Percentiles rank a stretch among this genome's conserved stretches.
phyloP scores from a whole-genome alignment of 129 eudicot species.

The Tagetes patula region DNA sequence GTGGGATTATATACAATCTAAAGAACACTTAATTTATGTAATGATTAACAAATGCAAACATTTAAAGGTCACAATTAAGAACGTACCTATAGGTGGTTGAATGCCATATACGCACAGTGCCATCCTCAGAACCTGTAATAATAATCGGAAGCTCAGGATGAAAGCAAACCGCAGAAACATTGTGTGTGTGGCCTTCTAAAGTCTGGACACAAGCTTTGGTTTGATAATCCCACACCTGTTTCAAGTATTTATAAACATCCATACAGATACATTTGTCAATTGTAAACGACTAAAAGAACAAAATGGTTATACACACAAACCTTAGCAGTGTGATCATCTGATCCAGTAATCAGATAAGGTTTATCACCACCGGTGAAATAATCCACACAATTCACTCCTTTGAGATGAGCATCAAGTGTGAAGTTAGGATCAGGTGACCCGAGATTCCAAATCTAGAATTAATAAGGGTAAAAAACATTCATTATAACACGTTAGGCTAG shows the following conservation, averaged over 20 bases:
- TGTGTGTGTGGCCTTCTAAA: slow-evolving; percentile 81
- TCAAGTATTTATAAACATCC: slow-evolving; percentile 16
- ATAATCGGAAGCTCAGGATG: slow-evolving; percentile 76
- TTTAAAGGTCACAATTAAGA: slow-evolving; percentile 10
- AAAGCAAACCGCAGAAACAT: slow-evolving; percentile 71
- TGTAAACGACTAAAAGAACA: neutral
- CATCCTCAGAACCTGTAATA: slow-evolving; percentile 82
- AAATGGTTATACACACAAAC: slow-evolving; percentile 35
- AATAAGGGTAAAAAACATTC: neutral
- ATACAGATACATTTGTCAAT: neutral
- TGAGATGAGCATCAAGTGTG: slow-evolving; percentile 64
- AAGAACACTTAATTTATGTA: neutral
- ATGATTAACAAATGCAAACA: slow-evolving; percentile 10
- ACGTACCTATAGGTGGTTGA: slow-evolving; percentile 82
- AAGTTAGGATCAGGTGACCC: slow-evolving; percentile 69
- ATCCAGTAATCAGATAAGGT: slow-evolving; percentile 66
- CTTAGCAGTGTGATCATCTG: slow-evolving; percentile 91
- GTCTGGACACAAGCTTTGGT: slow-evolving; percentile 68
- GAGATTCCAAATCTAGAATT: slow-evolving; percentile 69
- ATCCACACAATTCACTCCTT: slow-evolving; percentile 86
- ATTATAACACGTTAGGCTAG: slow-evolving; percentile 4
- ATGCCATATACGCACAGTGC: slow-evolving; percentile 97
- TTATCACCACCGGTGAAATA: slow-evolving; percentile 67
- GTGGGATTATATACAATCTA: slow-evolving; percentile 4
- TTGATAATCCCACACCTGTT: slow-evolving; percentile 79